Conservation (phyloP, 441 rosid species). For the Euphorbia corollata region DNA sequence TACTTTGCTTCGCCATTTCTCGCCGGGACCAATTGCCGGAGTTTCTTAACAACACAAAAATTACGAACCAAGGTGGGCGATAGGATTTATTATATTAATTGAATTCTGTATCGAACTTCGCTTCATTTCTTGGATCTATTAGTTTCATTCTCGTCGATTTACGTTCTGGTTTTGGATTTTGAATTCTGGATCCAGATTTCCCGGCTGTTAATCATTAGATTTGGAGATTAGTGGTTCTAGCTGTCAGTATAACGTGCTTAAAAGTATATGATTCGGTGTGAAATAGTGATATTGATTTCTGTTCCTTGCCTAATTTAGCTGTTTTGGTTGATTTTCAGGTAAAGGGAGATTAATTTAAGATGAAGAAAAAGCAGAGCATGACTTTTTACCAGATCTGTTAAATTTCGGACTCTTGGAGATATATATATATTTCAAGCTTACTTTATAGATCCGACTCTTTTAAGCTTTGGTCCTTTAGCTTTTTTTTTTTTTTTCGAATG, state of each 20-base stretch:
- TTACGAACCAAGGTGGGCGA: neutral
- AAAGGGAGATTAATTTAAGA: neutral
- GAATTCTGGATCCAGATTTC: slow-evolving; percentile 14
- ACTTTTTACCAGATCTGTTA: neutral
- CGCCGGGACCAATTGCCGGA: slow-evolving; percentile 16
- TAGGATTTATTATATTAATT: neutral
- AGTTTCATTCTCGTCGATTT: neutral
- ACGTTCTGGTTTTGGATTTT: neutral
- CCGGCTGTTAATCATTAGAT: slow-evolving; percentile 7
- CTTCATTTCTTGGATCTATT: slow-evolving; percentile 15
- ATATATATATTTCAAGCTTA: neutral
- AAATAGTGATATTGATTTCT: neutral
- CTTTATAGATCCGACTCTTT: no score
- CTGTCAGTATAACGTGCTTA: no score
- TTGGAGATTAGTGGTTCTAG: neutral
- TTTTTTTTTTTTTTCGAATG: slow-evolving; percentile 24
- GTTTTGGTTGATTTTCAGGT: slow-evolving; percentile 14
- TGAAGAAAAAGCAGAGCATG: neutral
- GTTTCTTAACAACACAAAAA: neutral
- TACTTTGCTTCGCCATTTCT: slow-evolving; percentile 20
- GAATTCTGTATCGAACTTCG: neutral
- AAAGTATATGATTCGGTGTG: no score
- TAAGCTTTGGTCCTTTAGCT: no score
- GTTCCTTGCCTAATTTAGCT: neutral
- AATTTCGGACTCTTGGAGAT: neutral